Base-by-base conservation (phyloP, 768 basidiomycete genomes). In the Auricularia sp. region DNA sequence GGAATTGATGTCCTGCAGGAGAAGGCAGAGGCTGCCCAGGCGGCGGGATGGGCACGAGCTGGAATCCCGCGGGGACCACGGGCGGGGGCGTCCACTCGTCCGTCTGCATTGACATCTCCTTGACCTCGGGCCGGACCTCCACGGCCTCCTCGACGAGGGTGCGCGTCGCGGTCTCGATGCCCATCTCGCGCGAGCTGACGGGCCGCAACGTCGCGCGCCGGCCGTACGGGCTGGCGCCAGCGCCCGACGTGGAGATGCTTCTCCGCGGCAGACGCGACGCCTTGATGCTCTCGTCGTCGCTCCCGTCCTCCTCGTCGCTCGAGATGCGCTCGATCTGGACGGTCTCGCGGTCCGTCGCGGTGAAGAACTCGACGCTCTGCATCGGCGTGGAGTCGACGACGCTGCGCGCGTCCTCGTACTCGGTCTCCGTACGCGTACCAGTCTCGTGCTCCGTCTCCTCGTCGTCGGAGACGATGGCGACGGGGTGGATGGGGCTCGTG, bases 101-200 rank as follows among this genome's bases (percentile, higher is more conserved):
- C 1, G 91, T 93, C 76, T 93, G 91, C 39, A 87, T 84, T 3
- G 85, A 88, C 66, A 85, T 88, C 68, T 93, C 91, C 71, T 79
- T 85, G 36, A 83, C 75, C 68, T 90, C 86, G 0, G 85, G 83
- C 11, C 69, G 66, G 21, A 64, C 67, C 43, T 68, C 58, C 7
- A 66, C 60, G 7, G 54, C 54, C 42, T 66, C 62, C 44, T 64
- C 62, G 14, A 59, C 39, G 29, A 64, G 36, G 4, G 33, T 53
- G 21, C 58, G 62, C 21, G 14, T 7, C 18, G 21, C 47, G 47
- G 21, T 21, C 14, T 51, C 47, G 39, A 42, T 14, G 23, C 61
- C 64, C 33, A 70, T 65, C 23, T 69, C 68, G 36, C 73, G 72
- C 7, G 77, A 73, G 51, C 64, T 69, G 66, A 65, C 61, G 64